Conservation (phyloP, 345 rosid genomes). For the Cardamine resedifolia region DNA sequence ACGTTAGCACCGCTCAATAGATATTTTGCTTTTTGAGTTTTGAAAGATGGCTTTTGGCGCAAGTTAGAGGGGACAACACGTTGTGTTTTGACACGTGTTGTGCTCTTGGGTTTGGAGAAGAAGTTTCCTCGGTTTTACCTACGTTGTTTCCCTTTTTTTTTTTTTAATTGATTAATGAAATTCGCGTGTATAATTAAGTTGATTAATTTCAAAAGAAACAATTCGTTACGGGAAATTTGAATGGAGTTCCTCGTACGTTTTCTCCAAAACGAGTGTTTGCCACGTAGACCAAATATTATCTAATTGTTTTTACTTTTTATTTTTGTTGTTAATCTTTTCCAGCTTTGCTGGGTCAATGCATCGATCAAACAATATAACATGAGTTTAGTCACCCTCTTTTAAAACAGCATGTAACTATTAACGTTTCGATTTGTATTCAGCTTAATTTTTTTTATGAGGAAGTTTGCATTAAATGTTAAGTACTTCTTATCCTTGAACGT, state of each 20-base stretch:
- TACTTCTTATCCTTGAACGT: not conserved
- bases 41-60: conserved; percentile 39
- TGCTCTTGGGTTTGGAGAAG: conserved; percentile 23
- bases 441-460: not conserved
- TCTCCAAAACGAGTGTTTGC: conserved; percentile 27
- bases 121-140: conserved; percentile 29
- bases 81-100: conserved; percentile 46
- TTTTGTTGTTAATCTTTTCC: not conserved
- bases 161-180: not conserved
- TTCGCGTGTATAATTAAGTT: not conserved
- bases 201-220: not conserved
- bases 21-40: conserved; percentile 1
- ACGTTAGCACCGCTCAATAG: conserved; percentile 36
- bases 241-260: conserved; percentile 39
- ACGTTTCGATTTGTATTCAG: not conserved
- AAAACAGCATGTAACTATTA: not conserved
- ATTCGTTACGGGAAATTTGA: conserved; percentile 10
- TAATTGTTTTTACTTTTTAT: not conserved
- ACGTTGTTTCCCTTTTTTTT: not conserved
- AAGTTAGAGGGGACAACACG: conserved; percentile 54
- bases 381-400: not conserved
- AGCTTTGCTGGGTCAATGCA: not conserved
- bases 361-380: no score
- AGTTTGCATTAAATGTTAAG: not conserved
- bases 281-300: conserved; percentile 26